These are phyloP conservation scores for Pythium coloratum DNA, from an alignment of 352 stramenopile species.

Conservation along the genomic window DNA sequence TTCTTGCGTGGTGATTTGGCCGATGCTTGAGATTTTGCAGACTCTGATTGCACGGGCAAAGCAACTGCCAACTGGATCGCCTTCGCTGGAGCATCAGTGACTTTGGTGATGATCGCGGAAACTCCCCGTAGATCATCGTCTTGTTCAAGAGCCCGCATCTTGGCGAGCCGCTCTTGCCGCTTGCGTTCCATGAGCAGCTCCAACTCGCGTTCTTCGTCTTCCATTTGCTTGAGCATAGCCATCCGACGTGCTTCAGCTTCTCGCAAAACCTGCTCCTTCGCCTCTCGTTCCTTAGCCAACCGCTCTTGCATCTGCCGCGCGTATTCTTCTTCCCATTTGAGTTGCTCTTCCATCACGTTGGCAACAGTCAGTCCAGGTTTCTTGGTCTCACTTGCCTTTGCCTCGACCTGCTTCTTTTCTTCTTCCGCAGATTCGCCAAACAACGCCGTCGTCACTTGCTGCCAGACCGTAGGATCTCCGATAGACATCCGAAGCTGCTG, in stretches of 20 bases:
- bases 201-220: constrained; percentile 73
- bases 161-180: constrained; percentile 54
- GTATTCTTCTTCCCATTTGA: constrained; percentile 63
- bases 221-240: constrained; percentile 64
- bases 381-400: background rate
- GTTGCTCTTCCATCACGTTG: constrained; percentile 53
- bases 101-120: background rate
- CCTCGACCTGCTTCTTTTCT: background rate
- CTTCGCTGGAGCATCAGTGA: background rate
- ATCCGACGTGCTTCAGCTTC: constrained; percentile 51
- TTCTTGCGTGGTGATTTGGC: constrained; percentile 7
- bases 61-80: background rate
- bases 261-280: constrained; percentile 49
- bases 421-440: constrained; percentile 2
- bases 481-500: constrained; percentile 59
- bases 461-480: constrained; percentile 73
- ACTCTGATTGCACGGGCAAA: background rate
- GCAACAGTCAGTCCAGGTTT: constrained; percentile 29
- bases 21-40: background rate
- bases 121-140: constrained; percentile 1
- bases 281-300: constrained; percentile 43
- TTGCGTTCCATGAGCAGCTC: constrained; percentile 66
- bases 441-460: constrained; percentile 53
- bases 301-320: constrained; percentile 47
- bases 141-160: constrained; percentile 48